Conservation (phyloP, 768 basidiomycete genomes). For the Xanthoconium stramineum region DNA sequence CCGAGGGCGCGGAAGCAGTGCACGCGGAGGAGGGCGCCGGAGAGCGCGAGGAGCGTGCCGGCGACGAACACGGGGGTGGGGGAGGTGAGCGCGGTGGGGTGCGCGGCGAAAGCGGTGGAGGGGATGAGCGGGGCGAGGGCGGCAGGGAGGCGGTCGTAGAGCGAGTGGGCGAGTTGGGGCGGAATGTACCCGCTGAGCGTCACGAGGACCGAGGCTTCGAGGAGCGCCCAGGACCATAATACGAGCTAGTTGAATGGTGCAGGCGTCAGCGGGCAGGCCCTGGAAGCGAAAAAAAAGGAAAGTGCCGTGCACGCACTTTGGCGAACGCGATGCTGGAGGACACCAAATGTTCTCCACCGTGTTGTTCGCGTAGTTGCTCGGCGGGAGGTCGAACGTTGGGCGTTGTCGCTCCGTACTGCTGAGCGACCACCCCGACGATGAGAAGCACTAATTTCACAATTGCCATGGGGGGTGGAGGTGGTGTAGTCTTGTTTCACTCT, state of each 20-base stretch:
- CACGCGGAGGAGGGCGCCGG: conserved; percentile 13
- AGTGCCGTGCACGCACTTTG: background rate
- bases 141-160: background rate
- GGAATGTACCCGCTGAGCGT: background rate
- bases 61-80: conserved; percentile 4
- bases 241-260: no score
- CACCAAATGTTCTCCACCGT: background rate
- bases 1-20: conserved; percentile 23
- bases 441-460: conserved; percentile 8
- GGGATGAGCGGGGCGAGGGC: background rate
- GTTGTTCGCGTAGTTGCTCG: conserved; percentile 12
- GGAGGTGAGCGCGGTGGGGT: conserved; percentile 8
- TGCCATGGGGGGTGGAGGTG: background rate
- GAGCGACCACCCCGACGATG: background rate
- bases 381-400: conserved; percentile 16
- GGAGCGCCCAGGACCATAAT: conserved; percentile 2
- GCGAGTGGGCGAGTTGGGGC: background rate
- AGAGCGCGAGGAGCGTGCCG: conserved; percentile 5
- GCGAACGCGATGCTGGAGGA: background rate
- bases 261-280: no score
- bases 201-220: conserved; percentile 3
- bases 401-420: conserved; percentile 3
- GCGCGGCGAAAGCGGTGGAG: background rate
- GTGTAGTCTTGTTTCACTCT: no score
- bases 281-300: no score